Base-by-base conservation (phyloP, 164 flowering plant species). In the Magnolia officinalis region DNA sequence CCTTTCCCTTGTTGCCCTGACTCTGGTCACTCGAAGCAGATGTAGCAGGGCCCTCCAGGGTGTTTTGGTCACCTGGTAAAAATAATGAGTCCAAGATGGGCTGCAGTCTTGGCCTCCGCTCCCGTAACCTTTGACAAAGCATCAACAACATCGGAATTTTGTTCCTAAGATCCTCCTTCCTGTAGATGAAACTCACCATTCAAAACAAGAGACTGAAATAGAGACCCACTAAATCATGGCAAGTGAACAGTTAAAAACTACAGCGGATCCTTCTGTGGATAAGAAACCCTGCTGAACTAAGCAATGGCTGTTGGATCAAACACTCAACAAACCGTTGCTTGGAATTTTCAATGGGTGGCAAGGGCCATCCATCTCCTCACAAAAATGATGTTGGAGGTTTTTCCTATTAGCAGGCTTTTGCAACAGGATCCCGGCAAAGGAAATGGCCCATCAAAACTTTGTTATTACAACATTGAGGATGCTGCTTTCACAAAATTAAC, bases 11-110 rank as follows among this genome's bases (percentile, higher is more conserved):
- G 52, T 31, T 75, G 14, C 66, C 65, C 23, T 75, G 55, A 50
- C 67, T 51, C 8, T 59, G 26, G 6, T 37, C 52, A 29, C 23
- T 51, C 26, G 24, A 8, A 19, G 11, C 73, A n/a, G 61, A 37
- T 52, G 21, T 10, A 55, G 78, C 13, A 55, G 29, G 37, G 29
- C 7, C 11, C 7, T 55, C 11, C 37, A 5, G 4, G 8, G 59
- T 26, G 16, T 16, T 55, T 23, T 14, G 11, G 45, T 14, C 23
- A 29, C 66, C 29, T 19, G 64, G 50, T 67, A 64, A 29, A 70
- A 77, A 72, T 66, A 78, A 10, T 26, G 76, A 76, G 61, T 83
- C 78, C 66, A 84, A 77, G n/a, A 75, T 75, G n/a, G 76, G 74
- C 50, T 81, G 74, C 55, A 84, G 59, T 24, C 16, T 73, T 49